phyloP scores from a whole-genome alignment of 306 rosid species.

The Clitoria ternatea region DNA sequence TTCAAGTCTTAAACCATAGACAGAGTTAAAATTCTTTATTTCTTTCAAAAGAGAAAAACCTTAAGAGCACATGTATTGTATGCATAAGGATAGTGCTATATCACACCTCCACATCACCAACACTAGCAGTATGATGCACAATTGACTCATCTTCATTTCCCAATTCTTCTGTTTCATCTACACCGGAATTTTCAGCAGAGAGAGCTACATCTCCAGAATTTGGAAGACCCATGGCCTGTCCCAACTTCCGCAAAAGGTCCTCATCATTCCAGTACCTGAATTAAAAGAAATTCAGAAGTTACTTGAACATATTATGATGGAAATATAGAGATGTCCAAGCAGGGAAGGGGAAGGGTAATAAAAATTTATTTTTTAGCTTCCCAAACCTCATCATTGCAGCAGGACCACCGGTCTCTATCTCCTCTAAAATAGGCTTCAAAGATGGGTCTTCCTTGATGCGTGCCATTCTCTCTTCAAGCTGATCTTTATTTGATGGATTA shows the following conservation, averaged over 20 bases:
- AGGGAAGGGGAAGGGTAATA: neutral
- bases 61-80: neutral
- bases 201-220: constrained; percentile 61
- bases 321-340: constrained; percentile 10
- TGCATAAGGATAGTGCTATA: neutral
- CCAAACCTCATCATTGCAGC: constrained; percentile 97
- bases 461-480: constrained; percentile 97
- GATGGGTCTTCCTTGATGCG: constrained; percentile 97
- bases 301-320: neutral
- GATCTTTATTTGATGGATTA: constrained; percentile 76
- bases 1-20: constrained; percentile 18
- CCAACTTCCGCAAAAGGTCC: constrained; percentile 74
- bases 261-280: constrained; percentile 90
- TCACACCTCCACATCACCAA: constrained; percentile 89
- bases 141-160: constrained; percentile 92
- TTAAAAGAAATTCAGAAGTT: constrained; percentile 15
- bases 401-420: constrained; percentile 95
- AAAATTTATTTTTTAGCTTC: neutral
- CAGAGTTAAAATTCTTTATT: neutral
- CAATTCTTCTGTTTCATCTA: constrained; percentile 71
- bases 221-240: constrained; percentile 85
- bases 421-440: constrained; percentile 89
- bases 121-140: constrained; percentile 95
- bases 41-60: constrained; percentile 6
- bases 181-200: constrained; percentile 58